phyloP scores from a whole-genome alignment of 2,329 filamentous ascomycete species.

The Calcarisporium arbuscula region DNA sequence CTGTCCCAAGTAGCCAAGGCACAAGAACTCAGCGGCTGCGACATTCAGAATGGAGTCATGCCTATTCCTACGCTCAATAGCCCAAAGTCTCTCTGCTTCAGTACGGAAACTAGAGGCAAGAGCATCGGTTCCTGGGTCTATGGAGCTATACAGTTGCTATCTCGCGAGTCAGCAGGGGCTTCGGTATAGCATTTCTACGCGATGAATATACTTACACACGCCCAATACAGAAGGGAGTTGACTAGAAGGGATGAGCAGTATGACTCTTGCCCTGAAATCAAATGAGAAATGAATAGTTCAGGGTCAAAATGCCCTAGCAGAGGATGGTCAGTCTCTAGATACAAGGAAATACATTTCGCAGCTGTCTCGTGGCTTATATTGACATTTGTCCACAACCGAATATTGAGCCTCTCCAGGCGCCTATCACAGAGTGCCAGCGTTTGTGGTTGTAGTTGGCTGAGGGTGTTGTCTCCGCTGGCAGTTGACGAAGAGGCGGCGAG shows the following conservation, averaged over 20 bases:
- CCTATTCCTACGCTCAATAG: slow-evolving; percentile 10
- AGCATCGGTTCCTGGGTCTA: slow-evolving; percentile 17
- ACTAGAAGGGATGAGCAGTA: slow-evolving; percentile 27
- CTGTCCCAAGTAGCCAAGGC: slow-evolving; percentile 25
- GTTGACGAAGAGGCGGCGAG: no score
- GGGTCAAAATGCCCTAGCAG: slow-evolving; percentile 30
- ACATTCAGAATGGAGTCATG: slow-evolving; percentile 19
- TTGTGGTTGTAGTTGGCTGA: no score
- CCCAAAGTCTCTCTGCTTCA: slow-evolving; percentile 21
- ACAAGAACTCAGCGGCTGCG: slow-evolving; percentile 25
- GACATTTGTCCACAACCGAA: slow-evolving; percentile 28
- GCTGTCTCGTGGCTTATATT: slow-evolving; percentile 21
- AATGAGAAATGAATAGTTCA: slow-evolving; percentile 25
- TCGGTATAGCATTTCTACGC: no score
- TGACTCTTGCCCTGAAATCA: slow-evolving; percentile 15
- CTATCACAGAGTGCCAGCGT: slow-evolving; percentile 18
- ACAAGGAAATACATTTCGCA: slow-evolving; percentile 27
- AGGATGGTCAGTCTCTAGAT: slow-evolving; percentile 31
- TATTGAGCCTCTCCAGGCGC: slow-evolving; percentile 20
- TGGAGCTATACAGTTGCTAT: slow-evolving; percentile 30
- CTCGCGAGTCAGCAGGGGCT: background rate
- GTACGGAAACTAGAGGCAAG: slow-evolving; percentile 16
- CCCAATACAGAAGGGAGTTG: slow-evolving; percentile 26
- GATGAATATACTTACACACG: slow-evolving; percentile 21
- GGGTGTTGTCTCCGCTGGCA: no score